phyloP scores from a whole-genome alignment of 2,329 filamentous ascomycete genomes.

The Pseudogymnoascus sp. region DNA sequence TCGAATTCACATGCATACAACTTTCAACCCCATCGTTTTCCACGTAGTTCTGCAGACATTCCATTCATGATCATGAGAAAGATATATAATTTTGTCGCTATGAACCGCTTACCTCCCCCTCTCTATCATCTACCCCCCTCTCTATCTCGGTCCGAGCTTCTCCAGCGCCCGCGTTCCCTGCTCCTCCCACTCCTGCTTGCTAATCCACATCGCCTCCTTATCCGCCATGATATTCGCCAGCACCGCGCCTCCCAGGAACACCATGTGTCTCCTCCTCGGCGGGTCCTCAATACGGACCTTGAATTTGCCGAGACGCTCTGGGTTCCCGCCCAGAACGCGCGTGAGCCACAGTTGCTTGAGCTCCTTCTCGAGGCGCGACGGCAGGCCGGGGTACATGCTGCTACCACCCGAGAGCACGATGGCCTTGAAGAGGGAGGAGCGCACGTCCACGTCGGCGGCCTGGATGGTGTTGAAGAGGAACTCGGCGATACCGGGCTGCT shows the following conservation, averaged over 20 bases:
- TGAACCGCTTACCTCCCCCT: not conserved
- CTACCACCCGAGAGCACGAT: constrained; percentile 93
- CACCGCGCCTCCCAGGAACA: constrained; percentile 95
- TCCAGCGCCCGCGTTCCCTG: constrained; percentile 76
- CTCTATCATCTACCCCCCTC: not conserved
- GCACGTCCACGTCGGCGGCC: constrained; percentile 87
- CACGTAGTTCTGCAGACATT: not conserved
- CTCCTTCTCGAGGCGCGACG: constrained; percentile 93
- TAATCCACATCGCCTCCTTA: constrained; percentile 98
- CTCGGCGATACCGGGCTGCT: constrained; percentile 93
- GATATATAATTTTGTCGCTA: constrained; percentile 8
- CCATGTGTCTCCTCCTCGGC: constrained; percentile 92
- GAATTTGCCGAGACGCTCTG: constrained; percentile 94
- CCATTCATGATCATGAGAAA: not conserved
- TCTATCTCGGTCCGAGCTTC: constrained; percentile 82
- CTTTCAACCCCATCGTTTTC: not conserved
- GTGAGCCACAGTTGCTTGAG: constrained; percentile 98
- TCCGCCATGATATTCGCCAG: constrained; percentile 98
- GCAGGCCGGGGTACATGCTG: constrained; percentile 97
- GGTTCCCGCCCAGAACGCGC: constrained; percentile 79
- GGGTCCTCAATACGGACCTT: constrained; percentile 99
- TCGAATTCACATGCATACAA: not conserved
- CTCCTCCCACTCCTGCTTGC: constrained; percentile 94
- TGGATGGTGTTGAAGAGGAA: constrained; percentile 99
- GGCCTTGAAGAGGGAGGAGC: constrained; percentile 89